Evolutionary conservation across 768 basidiomycete genomes (phyloP).

Genomic region (Naganishia vishniacii): DNA sequence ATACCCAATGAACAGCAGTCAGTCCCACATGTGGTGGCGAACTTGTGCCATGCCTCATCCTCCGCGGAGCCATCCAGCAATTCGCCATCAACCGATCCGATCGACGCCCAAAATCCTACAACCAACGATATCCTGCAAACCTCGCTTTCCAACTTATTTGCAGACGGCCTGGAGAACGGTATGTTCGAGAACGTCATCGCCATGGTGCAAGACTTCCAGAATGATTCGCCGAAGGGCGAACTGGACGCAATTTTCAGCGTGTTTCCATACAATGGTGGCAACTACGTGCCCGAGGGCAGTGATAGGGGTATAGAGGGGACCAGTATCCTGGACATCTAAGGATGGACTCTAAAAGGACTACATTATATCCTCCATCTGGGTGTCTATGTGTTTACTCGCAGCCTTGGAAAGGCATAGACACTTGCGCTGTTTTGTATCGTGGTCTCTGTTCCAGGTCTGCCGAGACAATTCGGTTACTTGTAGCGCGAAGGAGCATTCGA

Average conservation of each 20-base stretch:
- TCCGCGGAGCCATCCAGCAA: no score
- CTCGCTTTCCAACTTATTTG: no score
- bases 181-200: slow-evolving; percentile 8
- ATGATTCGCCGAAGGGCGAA: not conserved
- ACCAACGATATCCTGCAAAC: no score
- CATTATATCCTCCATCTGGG: no score
- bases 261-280: not conserved
- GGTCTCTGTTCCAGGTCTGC: not conserved
- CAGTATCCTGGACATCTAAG: not conserved
- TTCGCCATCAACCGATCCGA: no score
- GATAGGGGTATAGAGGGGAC: not conserved
- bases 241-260: slow-evolving; percentile 13
- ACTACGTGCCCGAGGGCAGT: not conserved
- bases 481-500: not conserved
- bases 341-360: no score
- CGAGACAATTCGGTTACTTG: not conserved
- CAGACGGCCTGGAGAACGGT: not conserved
- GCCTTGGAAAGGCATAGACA: no score
- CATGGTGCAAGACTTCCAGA: slow-evolving; percentile 6
- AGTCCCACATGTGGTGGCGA: not conserved
- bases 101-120: no score
- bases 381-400: no score
- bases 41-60: no score
- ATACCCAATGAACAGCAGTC: not conserved
- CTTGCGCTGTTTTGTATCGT: not conserved